Percentiles rank a stretch among this genome's conserved stretches.
These are phyloP conservation scores for Blastobotrys serpentis DNA, from an alignment of 1,139 yeast genomes.

Conservation along the genomic window DNA sequence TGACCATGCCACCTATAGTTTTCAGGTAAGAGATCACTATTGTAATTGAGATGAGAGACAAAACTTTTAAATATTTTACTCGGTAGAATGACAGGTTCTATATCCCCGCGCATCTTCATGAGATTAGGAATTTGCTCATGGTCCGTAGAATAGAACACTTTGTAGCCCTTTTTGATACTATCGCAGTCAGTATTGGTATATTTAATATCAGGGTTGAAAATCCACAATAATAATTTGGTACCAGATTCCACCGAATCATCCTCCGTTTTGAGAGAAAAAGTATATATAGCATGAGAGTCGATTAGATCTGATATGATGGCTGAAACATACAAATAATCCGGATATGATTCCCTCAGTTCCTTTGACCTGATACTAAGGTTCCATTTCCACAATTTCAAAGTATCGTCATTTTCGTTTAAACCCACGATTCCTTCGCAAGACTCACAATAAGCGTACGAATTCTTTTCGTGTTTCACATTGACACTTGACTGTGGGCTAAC, in stretches of 20 bases:
- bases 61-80: slow-evolving; percentile 36
- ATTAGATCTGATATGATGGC: slow-evolving; percentile 32
- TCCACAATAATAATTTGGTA: slow-evolving; percentile 48
- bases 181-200: slow-evolving; percentile 35
- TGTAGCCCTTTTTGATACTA: slow-evolving; percentile 38
- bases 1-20: slow-evolving; percentile 34
- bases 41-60: slow-evolving; percentile 31
- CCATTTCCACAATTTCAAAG: slow-evolving; percentile 61
- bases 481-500: slow-evolving; percentile 38
- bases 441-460: slow-evolving; percentile 16
- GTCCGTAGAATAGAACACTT: slow-evolving; percentile 43
- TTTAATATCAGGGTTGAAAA: slow-evolving; percentile 52
- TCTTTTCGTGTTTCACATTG: slow-evolving; percentile 6
- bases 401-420: slow-evolving; percentile 19
- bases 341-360: slow-evolving; percentile 25
- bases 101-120: slow-evolving; percentile 38
- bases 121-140: slow-evolving; percentile 28
- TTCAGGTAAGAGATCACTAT: slow-evolving; percentile 40
- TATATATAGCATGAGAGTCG: slow-evolving; percentile 39
- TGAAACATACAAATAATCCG: slow-evolving; percentile 28
- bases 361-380: slow-evolving; percentile 39
- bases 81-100: slow-evolving; percentile 43
- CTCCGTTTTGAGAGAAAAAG: slow-evolving; percentile 30
- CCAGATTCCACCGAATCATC: slow-evolving; percentile 18
- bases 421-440: slow-evolving; percentile 24